These are phyloP conservation scores for Cenchrus fungigraminus DNA, from an alignment of 176 grass and related monocot species.

Conservation along the genomic window DNA sequence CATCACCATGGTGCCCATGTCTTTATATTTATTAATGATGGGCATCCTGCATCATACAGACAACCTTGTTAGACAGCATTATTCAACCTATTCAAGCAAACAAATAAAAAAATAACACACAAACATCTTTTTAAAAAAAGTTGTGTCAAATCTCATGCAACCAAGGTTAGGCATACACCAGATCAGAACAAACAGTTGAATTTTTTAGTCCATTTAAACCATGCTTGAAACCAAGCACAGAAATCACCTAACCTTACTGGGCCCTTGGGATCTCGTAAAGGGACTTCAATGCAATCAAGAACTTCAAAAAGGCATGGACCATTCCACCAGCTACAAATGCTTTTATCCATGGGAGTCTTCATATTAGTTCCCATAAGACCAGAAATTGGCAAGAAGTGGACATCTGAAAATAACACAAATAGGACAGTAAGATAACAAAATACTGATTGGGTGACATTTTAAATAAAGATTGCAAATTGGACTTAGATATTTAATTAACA, in stretches of 20 bases:
- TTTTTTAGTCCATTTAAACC: background rate
- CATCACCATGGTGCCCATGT: slow-evolving; percentile 95
- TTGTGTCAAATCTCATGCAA: background rate
- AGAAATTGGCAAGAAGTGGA: slow-evolving; percentile 92
- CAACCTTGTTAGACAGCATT: no score
- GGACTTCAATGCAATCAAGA: slow-evolving; percentile 83
- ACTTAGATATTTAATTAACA: background rate
- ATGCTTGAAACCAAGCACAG: background rate
- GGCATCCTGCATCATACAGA: slow-evolving; percentile 71
- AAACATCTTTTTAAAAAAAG: background rate
- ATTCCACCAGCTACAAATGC: slow-evolving; percentile 76
- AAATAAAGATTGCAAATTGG: background rate
- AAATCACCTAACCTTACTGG: slow-evolving; percentile 64
- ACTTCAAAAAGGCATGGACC: slow-evolving; percentile 95
- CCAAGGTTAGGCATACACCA: background rate
- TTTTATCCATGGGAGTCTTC: slow-evolving; percentile 85
- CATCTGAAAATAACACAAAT: slow-evolving; percentile 63
- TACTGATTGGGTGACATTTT: background rate
- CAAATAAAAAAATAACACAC: background rate
- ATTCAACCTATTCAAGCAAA: no score
- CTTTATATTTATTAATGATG: slow-evolving; percentile 97
- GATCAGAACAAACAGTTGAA: background rate
- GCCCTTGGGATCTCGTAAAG: slow-evolving; percentile 86
- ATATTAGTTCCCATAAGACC: slow-evolving; percentile 88
- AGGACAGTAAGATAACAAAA: slow-evolving; percentile 36